Evolutionary conservation across 768 basidiomycete genomes (phyloP), one percentile per base, ranked within the genome.

Genomic region (Cyclocybe cylindracea): DNA sequence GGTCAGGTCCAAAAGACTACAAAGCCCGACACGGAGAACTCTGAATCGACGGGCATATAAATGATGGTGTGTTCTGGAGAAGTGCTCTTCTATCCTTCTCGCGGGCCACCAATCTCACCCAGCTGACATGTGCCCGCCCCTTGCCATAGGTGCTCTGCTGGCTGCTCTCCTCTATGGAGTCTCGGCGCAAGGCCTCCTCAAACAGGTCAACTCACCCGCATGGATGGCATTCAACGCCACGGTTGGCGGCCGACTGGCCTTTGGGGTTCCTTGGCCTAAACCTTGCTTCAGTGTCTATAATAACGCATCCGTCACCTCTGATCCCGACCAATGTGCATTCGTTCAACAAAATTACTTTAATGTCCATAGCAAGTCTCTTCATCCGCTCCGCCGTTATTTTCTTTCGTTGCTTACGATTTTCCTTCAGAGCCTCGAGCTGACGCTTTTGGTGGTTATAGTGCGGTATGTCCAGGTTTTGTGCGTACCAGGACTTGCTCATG

Each of bases 321-420:
- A 48, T 37, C 31, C 37, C 19, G 34, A 53, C 7, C 53, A 46
- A 19, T 61, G 59, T 39, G 40, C 46, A 16, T 42, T 45, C 40
- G 46, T 61, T 9, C 49, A 58, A 35, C 24, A 44, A 14, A 58
- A 59, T 39, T 59, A 50, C 42, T 49, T 59, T 19, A 47, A 61
- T 43, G 39, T 29, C 18, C 51, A 58, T n/a, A n/a, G 53, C 49
- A 33, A 48, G 60, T 58, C 14, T 31, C 14, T 24, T 24, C 24
- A 24, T 2, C 24, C 24, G 40, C 32, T 39, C 19, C 14, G 8
- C 13, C 41, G n/a, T 31, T 45, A 13, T 32, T 14, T 13, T 11
- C 9, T 44, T 29, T 44, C 4, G 16, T 51, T 10, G 29, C 42
- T 44, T 18, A 9, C 13, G 2, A 39, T 33, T 13, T 10, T 24